Conservation (phyloP, 2,329 filamentous ascomycete genomes). For the Trichophyton simii region DNA sequence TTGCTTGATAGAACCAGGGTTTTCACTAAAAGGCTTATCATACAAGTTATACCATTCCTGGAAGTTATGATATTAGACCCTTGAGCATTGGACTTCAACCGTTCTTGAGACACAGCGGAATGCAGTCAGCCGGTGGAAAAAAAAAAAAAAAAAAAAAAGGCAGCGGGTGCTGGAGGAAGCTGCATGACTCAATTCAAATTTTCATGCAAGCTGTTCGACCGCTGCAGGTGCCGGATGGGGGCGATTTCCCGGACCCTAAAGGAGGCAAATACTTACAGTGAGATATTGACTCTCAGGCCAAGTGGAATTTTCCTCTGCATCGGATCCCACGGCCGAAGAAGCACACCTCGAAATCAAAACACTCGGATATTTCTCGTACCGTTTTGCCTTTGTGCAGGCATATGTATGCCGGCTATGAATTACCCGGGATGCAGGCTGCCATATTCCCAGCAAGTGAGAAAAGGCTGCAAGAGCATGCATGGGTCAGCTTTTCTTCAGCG, state of each 20-base stretch:
- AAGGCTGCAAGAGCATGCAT: background rate
- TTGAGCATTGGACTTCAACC: no score
- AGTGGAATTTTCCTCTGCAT: background rate
- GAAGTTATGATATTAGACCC: no score
- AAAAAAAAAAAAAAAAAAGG: no score
- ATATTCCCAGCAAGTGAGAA: background rate
- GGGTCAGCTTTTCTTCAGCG: background rate
- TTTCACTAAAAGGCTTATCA: no score
- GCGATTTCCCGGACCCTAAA: background rate
- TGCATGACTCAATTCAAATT: background rate
- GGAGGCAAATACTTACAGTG: background rate
- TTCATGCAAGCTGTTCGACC: background rate
- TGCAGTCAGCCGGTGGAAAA: no score
- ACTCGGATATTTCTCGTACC: background rate
- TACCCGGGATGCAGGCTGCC: background rate
- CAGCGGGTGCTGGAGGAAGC: background rate
- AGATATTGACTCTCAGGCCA: background rate
- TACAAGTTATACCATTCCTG: no score
- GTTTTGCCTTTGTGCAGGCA: background rate
- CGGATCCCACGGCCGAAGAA: background rate
- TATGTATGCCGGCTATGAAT: background rate
- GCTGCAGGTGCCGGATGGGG: background rate
- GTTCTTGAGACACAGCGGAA: no score
- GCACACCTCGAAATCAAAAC: background rate
- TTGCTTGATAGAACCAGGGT: no score